These are phyloP conservation scores for Sonneratia alba DNA, from an alignment of 345 rosid species.

Conservation along the genomic window DNA sequence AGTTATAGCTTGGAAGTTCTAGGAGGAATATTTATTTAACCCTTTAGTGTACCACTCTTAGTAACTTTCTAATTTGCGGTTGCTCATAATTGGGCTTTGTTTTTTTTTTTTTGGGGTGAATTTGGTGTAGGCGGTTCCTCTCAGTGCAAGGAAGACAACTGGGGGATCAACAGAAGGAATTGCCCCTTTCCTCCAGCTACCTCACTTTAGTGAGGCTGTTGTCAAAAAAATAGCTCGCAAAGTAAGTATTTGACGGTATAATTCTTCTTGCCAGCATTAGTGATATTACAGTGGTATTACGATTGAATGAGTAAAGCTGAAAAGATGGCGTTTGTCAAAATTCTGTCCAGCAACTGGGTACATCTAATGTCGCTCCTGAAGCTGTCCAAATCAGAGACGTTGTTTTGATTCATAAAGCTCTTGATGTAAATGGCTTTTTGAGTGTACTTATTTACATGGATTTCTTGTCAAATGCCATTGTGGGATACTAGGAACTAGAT, in stretches of 20 bases:
- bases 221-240: conserved; percentile 86
- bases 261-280: not conserved
- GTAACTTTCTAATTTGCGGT: not conserved
- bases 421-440: not conserved
- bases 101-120: not conserved
- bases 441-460: not conserved
- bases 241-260: conserved; percentile 22
- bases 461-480: not conserved
- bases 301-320: not conserved
- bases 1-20: too few species aligned
- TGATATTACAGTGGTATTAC: not conserved
- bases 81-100: not conserved
- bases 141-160: conserved; percentile 78
- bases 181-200: conserved; percentile 94
- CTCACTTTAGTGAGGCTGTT: conserved; percentile 72
- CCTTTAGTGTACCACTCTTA: too few species aligned
- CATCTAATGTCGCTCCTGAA: not conserved
- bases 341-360: not conserved
- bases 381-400: not conserved
- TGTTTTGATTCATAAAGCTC: not conserved
- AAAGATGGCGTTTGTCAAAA: not conserved
- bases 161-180: conserved; percentile 85
- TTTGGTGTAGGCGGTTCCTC: conserved; percentile 82
- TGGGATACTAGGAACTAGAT: not conserved
- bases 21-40: not conserved